Percentiles rank a stretch among this genome's conserved stretches.
Conservation (phyloP, 2,329 filamentous ascomycete species). For the Sporothrix pseudoabietina region DNA sequence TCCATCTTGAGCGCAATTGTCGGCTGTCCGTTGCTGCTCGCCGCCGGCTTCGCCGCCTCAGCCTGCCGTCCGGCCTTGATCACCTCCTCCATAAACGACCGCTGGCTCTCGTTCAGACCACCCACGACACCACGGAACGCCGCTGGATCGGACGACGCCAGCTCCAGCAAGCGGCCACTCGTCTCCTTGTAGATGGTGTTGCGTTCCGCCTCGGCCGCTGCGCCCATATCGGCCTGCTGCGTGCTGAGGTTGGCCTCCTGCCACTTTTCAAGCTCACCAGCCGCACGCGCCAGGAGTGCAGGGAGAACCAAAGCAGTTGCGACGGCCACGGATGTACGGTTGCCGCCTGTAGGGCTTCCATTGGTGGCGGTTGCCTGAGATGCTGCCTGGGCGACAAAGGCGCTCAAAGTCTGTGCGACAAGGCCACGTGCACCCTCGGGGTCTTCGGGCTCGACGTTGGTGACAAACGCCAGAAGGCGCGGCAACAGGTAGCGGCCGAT, state of each 20-base stretch:
- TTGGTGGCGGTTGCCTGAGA: neutral
- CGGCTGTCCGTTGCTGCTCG: slow-evolving; percentile 59
- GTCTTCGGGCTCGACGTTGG: slow-evolving; percentile 71
- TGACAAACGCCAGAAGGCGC: slow-evolving; percentile 73
- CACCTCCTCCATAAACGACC: slow-evolving; percentile 77
- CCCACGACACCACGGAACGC: slow-evolving; percentile 75
- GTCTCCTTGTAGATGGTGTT: slow-evolving; percentile 68
- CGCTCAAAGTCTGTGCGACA: slow-evolving; percentile 72
- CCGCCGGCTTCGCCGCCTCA: slow-evolving; percentile 36
- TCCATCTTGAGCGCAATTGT: slow-evolving; percentile 95
- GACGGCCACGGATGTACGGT: slow-evolving; percentile 51
- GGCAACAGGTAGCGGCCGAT: slow-evolving; percentile 76
- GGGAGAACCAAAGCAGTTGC: slow-evolving; percentile 79
- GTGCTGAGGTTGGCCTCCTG: slow-evolving; percentile 47
- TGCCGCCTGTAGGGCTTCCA: slow-evolving; percentile 40
- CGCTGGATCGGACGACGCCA: slow-evolving; percentile 73
- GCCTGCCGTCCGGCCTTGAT: slow-evolving; percentile 63
- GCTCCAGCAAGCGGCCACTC: slow-evolving; percentile 73
- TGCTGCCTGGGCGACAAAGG: slow-evolving; percentile 58
- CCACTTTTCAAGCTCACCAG: slow-evolving; percentile 42
- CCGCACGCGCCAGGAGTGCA: slow-evolving; percentile 71
- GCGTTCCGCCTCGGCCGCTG: slow-evolving; percentile 44
- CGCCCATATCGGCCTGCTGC: slow-evolving; percentile 37
- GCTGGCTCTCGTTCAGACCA: slow-evolving; percentile 69
- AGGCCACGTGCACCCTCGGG: slow-evolving; percentile 73